Evolutionary conservation across 306 rosid genomes (phyloP).

Genomic region (Castanea sativa): DNA sequence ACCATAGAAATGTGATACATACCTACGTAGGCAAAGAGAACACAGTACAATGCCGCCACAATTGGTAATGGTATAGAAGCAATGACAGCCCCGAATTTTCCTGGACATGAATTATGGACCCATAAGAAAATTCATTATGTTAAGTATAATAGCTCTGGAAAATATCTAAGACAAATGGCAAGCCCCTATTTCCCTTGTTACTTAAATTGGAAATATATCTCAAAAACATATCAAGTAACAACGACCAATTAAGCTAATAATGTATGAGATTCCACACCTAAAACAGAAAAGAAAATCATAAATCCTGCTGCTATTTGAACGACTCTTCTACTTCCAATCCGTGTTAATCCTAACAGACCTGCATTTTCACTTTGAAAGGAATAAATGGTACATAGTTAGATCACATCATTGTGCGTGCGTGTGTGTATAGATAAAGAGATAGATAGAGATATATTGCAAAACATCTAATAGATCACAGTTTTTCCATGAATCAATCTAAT

Average conservation of each 20-base stretch:
- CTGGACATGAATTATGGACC: conserved; percentile 41
- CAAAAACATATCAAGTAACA: background rate
- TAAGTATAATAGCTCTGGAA: background rate
- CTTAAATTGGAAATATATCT: background rate
- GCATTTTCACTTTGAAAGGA: conserved; percentile 67
- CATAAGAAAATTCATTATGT: conserved; percentile 3
- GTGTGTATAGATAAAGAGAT: background rate
- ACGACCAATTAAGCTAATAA: background rate
- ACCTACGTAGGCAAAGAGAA: conserved; percentile 87
- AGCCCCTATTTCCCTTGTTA: background rate
- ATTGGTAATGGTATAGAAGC: conserved; percentile 88
- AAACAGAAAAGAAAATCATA: conserved; percentile 83
- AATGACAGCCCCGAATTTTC: conserved; percentile 88
- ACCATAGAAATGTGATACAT: conserved; percentile 20
- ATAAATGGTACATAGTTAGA: conserved; percentile 24
- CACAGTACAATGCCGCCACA: conserved; percentile 75
- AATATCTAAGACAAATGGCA: background rate
- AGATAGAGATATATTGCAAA: background rate
- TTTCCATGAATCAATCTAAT: background rate
- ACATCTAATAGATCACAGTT: background rate
- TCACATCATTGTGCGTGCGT: background rate
- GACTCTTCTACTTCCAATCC: conserved; percentile 82
- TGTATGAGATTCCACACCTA: conserved; percentile 40
- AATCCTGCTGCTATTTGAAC: conserved; percentile 72
- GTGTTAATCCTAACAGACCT: conserved; percentile 85